Base-by-base conservation (phyloP, 257 asterid genomes). In the Lavandula angustifolia region DNA sequence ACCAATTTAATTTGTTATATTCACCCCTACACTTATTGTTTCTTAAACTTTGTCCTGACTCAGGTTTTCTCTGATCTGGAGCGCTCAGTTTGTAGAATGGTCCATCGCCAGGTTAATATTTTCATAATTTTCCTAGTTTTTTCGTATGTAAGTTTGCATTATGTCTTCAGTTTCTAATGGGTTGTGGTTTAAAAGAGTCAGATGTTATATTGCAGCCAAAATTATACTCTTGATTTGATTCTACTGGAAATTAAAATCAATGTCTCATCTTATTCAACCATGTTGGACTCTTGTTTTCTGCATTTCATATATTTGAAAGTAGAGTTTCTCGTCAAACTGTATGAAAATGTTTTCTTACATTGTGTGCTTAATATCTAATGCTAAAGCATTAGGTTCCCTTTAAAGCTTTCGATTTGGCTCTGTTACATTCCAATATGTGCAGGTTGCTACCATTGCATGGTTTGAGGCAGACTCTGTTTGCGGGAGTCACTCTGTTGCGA, bases 381-480 rank as follows among this genome's bases (percentile, higher is more conserved):
- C 32, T 7, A 43, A 48, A 17, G 46, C 50, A 38, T 49, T 68
- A 12, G 35, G 60, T 82, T 70, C 72, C 58, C 48, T 41, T 47
- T 22, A 65, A 62, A 44, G 67, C 71, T 55, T 72, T 67, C 64
- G 60, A 61, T 72, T 64, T 67, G 47, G 61, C 71, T 68, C 51
- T 79, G 62, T 71, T 61, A 67, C 54, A 33, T 64, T 73, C 73
- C 35, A 47, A 13, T 51, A 43, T 63, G 43, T 80, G 83, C 85
- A 94, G 99, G 99, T 91, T 69, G 99, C 99, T 47, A 87, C 99
- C 35, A 94, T 94, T 62, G 99, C 98, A 54, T 94, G 99, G 99
- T 91, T 94, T 80, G 99, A 94, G 76, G 99, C 98, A 9, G 96
- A 91, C 73, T 91, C 99, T 71, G 84, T 94, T 67, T 90, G 99